phyloP scores from a whole-genome alignment of 1,284 basidiomycete genomes.

The Malassezia globosa region DNA sequence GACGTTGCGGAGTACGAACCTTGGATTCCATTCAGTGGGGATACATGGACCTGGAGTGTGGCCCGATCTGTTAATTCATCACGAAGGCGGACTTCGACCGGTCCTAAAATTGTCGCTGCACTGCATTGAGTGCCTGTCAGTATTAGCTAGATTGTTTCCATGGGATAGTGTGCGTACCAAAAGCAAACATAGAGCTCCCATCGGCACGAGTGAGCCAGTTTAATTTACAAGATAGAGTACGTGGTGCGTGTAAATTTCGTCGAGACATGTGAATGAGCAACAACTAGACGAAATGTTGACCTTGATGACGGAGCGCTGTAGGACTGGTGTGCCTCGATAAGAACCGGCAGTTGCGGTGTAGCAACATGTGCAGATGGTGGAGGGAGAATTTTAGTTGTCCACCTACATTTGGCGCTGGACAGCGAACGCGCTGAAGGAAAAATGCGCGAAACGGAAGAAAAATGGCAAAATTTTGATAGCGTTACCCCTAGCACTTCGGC shows the following conservation, averaged over 20 bases:
- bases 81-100: conserved; percentile 52
- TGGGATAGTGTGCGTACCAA: conserved; percentile 19
- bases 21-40: conserved; percentile 51
- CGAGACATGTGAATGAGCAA: no score
- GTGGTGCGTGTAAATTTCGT: no score
- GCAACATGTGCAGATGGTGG: no score
- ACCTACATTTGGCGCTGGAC: no score
- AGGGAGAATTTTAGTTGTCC: no score
- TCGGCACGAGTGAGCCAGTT: conserved; percentile 19
- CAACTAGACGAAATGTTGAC: no score
- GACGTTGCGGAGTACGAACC: conserved; percentile 36
- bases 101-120: conserved; percentile 51
- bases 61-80: conserved; percentile 52
- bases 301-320: conserved; percentile 1
- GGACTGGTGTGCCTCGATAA: neutral
- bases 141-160: conserved; percentile 22
- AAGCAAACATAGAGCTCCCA: conserved; percentile 31
- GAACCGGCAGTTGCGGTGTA: neutral
- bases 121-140: conserved; percentile 27
- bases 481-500: no score
- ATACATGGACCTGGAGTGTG: conserved; percentile 51
- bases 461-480: no score
- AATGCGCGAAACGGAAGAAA: no score
- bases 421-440: no score
- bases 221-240: neutral